Base-by-base conservation (phyloP, 345 rosid species). In the Boechera retrofracta region DNA sequence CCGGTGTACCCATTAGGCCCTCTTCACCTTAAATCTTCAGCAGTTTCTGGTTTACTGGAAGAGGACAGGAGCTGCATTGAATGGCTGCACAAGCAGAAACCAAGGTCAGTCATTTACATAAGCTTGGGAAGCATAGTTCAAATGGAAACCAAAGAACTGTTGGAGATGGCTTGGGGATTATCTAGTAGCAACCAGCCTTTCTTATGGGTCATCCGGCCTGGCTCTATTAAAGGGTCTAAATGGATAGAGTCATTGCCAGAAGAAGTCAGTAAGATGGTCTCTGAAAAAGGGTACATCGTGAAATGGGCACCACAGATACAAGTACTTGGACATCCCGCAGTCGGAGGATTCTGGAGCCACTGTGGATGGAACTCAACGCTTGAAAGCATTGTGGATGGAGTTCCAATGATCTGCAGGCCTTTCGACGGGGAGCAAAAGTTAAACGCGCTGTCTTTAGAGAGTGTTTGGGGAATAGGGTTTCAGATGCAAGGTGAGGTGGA, bases 151-250 rank as follows among this genome's bases (percentile, higher is more conserved):
- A 80, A 78, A 8, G 89, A 88, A 73, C 28, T 85, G 6, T 18
- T 59, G 5, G 96, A 76, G 21, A 26, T 91, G 47, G 87, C 87
- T 47, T n/a, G 51, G 51, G 89, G 84, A 1, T 51, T 92, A 32
- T 87, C 79, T 64, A 71, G 48, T 10, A 39, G 65, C 6, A 61
- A 64, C 10, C 63, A 76, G 28, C 88, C 89, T 8, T 90, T 84
- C 57, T 81, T 92, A 24, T 90, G 97, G 97, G 91, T 95, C 21
- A 72, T 87, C 18, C 59, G 83, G 44, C 89, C 87, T 0, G 28
- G 56, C 18, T 84, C 81, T 21, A 83, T 89, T 71, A 1, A 48
- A 10, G 81, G 35, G n/a, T 24, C 26, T 4, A 26, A 26, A 0
- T 29, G 53, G 33, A 61, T 18, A 16, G 11, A 64, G 4, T 64